Percentiles rank a stretch among this genome's conserved stretches.
Evolutionary conservation across 2,329 filamentous ascomycete species (phyloP).

Genomic region (Colletotrichum sp.): DNA sequence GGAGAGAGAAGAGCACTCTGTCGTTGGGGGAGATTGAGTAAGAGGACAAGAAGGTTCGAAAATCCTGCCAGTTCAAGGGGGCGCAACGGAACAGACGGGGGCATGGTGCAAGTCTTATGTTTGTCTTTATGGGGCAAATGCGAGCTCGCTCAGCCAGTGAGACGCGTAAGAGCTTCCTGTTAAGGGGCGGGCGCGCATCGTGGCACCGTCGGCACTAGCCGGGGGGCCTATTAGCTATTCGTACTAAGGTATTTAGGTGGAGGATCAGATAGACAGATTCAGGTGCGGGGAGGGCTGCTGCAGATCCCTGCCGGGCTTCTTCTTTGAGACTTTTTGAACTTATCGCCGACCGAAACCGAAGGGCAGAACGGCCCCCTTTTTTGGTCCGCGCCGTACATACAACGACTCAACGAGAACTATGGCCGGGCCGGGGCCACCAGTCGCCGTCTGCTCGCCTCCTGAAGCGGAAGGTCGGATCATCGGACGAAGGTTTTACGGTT

Average conservation of each 20-base stretch:
- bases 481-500: not conserved
- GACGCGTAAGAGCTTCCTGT: not conserved
- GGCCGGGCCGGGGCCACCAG: not conserved
- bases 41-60: not conserved
- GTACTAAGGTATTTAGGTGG: not conserved
- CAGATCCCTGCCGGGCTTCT: not conserved
- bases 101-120: not conserved
- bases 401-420: not conserved
- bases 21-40: not conserved
- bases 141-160: slow-evolving; percentile 1
- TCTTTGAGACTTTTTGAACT: not conserved
- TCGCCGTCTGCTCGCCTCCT: not conserved
- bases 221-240: not conserved
- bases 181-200: not conserved
- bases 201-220: not conserved
- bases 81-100: not conserved
- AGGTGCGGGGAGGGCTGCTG: not conserved
- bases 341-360: not conserved
- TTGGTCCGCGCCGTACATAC: not conserved
- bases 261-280: not conserved
- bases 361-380: not conserved
- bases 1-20: not conserved
- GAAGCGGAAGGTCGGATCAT: not conserved
- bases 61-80: not conserved
- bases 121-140: slow-evolving; percentile 1